phyloP scores from a whole-genome alignment of 2,329 filamentous ascomycete genomes.

The Claviceps sorghi region DNA sequence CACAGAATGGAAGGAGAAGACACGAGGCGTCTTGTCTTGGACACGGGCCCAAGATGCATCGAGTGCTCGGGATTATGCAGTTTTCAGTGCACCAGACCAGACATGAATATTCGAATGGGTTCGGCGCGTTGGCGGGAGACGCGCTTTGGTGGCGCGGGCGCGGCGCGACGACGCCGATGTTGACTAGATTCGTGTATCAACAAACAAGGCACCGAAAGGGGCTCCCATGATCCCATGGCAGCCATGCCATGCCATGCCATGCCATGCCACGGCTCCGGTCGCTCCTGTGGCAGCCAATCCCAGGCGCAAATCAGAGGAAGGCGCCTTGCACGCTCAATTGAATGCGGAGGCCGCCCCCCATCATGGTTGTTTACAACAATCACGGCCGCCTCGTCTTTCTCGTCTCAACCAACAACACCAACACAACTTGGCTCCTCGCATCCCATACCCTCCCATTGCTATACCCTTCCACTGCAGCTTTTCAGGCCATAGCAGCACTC shows the following conservation, averaged over 20 bases:
- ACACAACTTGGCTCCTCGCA: background rate
- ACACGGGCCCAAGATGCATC: background rate
- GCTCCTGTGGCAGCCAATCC: background rate
- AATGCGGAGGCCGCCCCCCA: background rate
- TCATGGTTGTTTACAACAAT: background rate
- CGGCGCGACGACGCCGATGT: too few relatives aligned
- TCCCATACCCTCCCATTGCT: background rate
- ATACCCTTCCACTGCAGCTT: background rate
- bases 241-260: too few relatives aligned
- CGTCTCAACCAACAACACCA: background rate
- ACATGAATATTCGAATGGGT: background rate
- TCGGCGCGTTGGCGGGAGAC: background rate
- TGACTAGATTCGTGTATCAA: background rate
- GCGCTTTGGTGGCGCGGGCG: background rate
- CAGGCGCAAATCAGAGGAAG: background rate
- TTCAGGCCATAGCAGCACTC: background rate
- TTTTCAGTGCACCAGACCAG: too few relatives aligned
- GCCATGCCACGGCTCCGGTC: background rate
- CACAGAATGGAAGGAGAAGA: background rate
- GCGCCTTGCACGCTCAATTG: background rate
- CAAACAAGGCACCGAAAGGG: background rate
- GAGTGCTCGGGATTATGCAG: too few relatives aligned
- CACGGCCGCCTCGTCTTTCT: background rate
- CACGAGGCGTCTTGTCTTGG: background rate
- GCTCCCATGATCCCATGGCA: too few relatives aligned